Base-by-base conservation (phyloP, 352 stramenopile species). In the Elongisporangium undulatum region DNA sequence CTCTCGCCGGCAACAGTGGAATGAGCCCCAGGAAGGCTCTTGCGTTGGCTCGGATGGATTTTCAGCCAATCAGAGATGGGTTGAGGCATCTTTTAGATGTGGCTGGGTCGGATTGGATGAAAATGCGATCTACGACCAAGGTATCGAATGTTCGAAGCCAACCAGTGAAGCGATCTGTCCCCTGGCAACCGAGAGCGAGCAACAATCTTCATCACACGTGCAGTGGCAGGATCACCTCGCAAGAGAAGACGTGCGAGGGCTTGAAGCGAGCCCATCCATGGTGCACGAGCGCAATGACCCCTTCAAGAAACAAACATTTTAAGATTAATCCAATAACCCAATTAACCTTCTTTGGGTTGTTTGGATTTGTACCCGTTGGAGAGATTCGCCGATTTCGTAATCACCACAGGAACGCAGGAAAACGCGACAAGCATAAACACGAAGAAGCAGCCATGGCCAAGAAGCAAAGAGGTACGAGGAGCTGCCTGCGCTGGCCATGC, bases 391-490 rank as follows among this genome's bases (percentile, higher is more conserved):
- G 49, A 24, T 53, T 24, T 21, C 19, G 21, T 24, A 24, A 53
- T 53, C 49, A 53, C 49, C 49, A 53, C 38, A 22, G 26, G 51
- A 55, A 41, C 38, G 17, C 51, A 21, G 51, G 26, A 41, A 41
- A 41, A 41, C 29, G 29, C 29, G 29, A 41, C 29, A 41, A 41
- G 29, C 29, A 41, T 41, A 55, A 56, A 10, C 49, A 63, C 4
- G 23, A 2, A 50, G 49, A 45, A 22, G 41, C 17, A 4, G 34
- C 24, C 34, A 92, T 92, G 82, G 80, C 53, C 39, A 92, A 83
- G 68, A 92, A 92, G 66, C 75, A 71, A 59, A 57, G 65, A 77
- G 82, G 82, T 90, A 29, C 49, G 63, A 53, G 29, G 4, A 4
- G 29, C 29, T 41, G 8, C 29, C 29, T 41, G 29, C 29, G 5